phyloP scores from a whole-genome alignment of 495 filamentous ascomycete species.

The Hypoxylon intermedium region DNA sequence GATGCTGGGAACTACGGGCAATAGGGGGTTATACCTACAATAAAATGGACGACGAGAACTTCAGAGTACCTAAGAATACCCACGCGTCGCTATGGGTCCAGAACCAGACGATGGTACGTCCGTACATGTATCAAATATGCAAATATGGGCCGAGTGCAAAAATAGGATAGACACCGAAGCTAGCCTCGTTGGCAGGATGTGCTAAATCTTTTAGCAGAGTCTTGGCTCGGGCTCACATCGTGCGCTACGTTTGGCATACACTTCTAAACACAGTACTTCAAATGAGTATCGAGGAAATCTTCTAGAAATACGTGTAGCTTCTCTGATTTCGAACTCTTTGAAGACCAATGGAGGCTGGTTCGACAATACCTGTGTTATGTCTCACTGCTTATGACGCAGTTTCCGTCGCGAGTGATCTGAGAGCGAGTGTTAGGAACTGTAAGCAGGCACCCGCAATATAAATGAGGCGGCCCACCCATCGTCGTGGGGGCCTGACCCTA shows the following conservation, averaged over 20 bases:
- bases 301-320: neutral
- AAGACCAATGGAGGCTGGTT: neutral
- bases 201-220: conserved; percentile 20
- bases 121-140: no score
- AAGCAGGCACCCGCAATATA: conserved; percentile 23
- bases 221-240: conserved; percentile 15
- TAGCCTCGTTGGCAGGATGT: conserved; percentile 20
- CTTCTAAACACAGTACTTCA: neutral
- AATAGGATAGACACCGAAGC: conserved; percentile 32
- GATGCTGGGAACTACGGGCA: no score
- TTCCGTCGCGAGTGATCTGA: conserved; percentile 1
- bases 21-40: no score
- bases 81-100: conserved; percentile 17
- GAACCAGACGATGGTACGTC: conserved; percentile 17
- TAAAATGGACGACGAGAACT: no score
- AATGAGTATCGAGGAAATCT: neutral
- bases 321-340: neutral
- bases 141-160: conserved; percentile 27
- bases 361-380: conserved; percentile 1
- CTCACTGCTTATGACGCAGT: conserved; percentile 29
- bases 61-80: no score
- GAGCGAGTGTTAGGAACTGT: conserved; percentile 6
- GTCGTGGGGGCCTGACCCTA: conserved; percentile 26
- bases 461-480: conserved; percentile 27
- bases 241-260: no score